Evolutionary conservation across 1,284 basidiomycete genomes (phyloP).

Genomic region (Trichosporon sp.): DNA sequence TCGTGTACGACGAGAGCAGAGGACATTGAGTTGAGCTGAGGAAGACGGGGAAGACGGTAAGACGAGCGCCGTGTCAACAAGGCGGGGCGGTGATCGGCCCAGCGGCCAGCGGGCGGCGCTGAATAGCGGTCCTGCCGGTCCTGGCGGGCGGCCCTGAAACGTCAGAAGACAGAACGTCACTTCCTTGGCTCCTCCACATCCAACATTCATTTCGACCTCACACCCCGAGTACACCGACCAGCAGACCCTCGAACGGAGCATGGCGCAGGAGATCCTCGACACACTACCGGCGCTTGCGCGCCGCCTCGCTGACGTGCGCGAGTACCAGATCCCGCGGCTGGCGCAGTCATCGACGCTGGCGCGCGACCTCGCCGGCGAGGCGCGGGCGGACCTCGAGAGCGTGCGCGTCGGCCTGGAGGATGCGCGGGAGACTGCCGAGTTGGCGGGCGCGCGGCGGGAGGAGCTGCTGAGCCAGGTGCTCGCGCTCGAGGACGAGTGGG

Average conservation of each 20-base stretch:
- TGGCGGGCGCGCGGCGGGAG: not conserved
- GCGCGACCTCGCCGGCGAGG: slow-evolving; percentile 65
- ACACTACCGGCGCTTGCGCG: slow-evolving; percentile 51
- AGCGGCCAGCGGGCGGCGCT: too few species aligned
- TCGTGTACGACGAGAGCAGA: not conserved
- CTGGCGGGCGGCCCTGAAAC: not conserved
- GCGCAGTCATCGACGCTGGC: slow-evolving; percentile 59
- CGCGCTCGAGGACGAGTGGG: slow-evolving; percentile 19
- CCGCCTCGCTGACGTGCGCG: slow-evolving; percentile 60
- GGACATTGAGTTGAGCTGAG: not conserved
- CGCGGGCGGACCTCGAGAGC: slow-evolving; percentile 66
- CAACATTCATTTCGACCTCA: not conserved
- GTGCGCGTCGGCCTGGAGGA: slow-evolving; percentile 47
- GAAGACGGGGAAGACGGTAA: not conserved
- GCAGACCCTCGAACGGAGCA: not conserved
- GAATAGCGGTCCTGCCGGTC: not conserved
- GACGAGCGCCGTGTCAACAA: not conserved
- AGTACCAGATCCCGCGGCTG: slow-evolving; percentile 71
- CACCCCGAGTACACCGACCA: not conserved
- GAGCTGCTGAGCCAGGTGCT: slow-evolving; percentile 56
- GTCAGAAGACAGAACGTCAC: slow-evolving; percentile 8
- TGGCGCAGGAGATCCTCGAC: slow-evolving; percentile 3
- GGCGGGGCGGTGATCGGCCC: not conserved
- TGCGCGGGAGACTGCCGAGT: slow-evolving; percentile 13
- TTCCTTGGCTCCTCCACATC: slow-evolving; percentile 7